Percentiles rank a stretch among this genome's conserved stretches.
Conservation (phyloP, 768 basidiomycete species). For the Boletus sp. region DNA sequence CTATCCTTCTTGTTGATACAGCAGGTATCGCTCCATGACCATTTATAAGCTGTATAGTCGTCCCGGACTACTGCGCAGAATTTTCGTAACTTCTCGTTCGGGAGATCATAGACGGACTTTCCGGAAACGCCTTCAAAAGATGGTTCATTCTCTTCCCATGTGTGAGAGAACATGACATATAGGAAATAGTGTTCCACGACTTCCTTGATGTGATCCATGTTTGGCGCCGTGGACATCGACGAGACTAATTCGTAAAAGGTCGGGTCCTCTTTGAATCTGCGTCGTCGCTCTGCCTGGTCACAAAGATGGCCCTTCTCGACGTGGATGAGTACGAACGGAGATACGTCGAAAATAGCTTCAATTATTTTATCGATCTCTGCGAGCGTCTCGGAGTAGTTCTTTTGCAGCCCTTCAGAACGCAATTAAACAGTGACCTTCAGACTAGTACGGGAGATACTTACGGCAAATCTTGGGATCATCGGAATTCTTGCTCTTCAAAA, state of each 20-base stretch:
- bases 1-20: slow-evolving; percentile 5
- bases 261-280: slow-evolving; percentile 1
- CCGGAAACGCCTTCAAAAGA: slow-evolving; percentile 2
- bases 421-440: background rate
- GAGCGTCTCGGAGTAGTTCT: background rate
- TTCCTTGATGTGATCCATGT: background rate
- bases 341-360: background rate
- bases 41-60: background rate
- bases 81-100: slow-evolving; percentile 7
- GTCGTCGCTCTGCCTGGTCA: background rate
- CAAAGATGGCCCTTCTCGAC: slow-evolving; percentile 4
- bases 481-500: background rate
- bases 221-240: background rate
- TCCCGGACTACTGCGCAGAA: slow-evolving; percentile 6
- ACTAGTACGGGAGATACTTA: background rate
- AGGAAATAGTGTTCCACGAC: slow-evolving; percentile 3
- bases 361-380: background rate
- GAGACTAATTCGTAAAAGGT: slow-evolving; percentile 4
- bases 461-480: background rate
- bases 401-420: background rate
- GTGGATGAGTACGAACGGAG: slow-evolving; percentile 11
- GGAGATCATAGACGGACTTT: background rate
- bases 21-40: slow-evolving; percentile 14
- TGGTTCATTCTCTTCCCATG: slow-evolving; percentile 12
- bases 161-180: slow-evolving; percentile 20